Percentiles rank a stretch among this genome's conserved stretches.
Evolutionary conservation across 345 rosid species (phyloP).

Genomic region (Sisymbrium altissimum): DNA sequence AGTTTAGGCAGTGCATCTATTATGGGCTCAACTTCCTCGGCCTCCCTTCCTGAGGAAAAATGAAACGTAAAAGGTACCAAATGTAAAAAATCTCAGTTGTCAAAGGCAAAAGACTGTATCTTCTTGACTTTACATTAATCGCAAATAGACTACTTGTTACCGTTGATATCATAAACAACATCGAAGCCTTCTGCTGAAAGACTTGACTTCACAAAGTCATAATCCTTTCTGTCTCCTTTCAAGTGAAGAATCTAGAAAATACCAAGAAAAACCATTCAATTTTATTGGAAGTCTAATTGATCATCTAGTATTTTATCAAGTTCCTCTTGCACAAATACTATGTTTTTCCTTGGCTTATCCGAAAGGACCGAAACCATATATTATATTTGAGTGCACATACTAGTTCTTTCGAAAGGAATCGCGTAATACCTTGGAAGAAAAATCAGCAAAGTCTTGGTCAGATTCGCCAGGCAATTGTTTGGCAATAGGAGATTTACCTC

Average conservation of each 20-base stretch:
- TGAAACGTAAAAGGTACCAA: background rate
- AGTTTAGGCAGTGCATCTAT: slow-evolving; percentile 89
- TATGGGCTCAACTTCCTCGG: slow-evolving; percentile 86
- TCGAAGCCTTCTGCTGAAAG: slow-evolving; percentile 91
- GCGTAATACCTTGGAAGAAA: slow-evolving; percentile 73
- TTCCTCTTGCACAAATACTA: background rate
- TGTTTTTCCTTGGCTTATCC: background rate
- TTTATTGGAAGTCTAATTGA: background rate
- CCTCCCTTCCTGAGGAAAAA: slow-evolving; percentile 71
- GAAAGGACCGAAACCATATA: background rate
- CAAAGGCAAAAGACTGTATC: background rate
- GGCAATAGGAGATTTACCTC: slow-evolving; percentile 89
- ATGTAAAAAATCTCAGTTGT: background rate
- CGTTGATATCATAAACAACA: slow-evolving; percentile 94
- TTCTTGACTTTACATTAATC: background rate
- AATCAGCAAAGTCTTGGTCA: slow-evolving; percentile 75
- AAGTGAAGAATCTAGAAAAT: slow-evolving; percentile 73
- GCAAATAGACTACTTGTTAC: slow-evolving; percentile 31
- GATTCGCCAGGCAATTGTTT: slow-evolving; percentile 89
- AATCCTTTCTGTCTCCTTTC: slow-evolving; percentile 96
- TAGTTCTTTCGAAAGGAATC: slow-evolving; percentile 6
- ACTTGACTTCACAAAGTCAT: slow-evolving; percentile 91
- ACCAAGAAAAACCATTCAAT: background rate
- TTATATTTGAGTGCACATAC: background rate
- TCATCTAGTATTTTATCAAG: too few species aligned